Percentiles rank a stretch among this genome's conserved stretches.
phyloP scores from a whole-genome alignment of 2,329 filamentous ascomycete species.

The Beauveria sp. region DNA sequence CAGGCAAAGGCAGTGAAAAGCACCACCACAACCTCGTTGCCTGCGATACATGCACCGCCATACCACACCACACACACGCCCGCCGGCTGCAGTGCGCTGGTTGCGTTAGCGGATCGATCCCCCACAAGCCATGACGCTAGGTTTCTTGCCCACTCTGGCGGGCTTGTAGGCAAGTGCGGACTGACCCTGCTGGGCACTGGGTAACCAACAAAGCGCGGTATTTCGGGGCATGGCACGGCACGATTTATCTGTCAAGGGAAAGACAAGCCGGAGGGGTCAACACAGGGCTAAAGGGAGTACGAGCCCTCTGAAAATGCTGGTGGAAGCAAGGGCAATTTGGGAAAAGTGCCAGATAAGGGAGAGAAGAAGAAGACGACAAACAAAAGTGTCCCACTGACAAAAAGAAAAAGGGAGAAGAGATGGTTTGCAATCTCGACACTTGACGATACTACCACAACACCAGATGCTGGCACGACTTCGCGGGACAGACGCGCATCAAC shows the following conservation, averaged over 20 bases:
- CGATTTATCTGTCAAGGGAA: neutral
- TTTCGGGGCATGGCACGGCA: neutral
- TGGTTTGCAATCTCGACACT: no score
- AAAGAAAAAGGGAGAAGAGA: no score
- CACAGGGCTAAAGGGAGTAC: no score
- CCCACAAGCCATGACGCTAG: neutral
- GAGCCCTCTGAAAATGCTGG: no score
- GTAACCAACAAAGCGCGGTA: neutral
- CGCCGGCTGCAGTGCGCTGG: neutral
- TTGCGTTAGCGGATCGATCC: slow-evolving; percentile 8
- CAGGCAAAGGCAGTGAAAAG: neutral
- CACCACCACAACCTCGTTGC: neutral
- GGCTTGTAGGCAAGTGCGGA: neutral
- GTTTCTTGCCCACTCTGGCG: neutral
- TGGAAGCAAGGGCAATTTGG: no score
- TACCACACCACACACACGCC: neutral
- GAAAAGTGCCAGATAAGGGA: no score
- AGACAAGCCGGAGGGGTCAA: no score
- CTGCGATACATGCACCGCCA: neutral
- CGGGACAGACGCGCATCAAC: neutral
- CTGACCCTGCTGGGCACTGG: neutral
- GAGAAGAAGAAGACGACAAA: no score
- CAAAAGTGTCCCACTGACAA: no score
- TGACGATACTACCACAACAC: no score
- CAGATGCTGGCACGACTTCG: no score